Evolutionary conservation across 1,284 basidiomycete species (phyloP), one percentile per base, ranked within the genome.

Genomic region (Cutaneotrichosporon sp.): DNA sequence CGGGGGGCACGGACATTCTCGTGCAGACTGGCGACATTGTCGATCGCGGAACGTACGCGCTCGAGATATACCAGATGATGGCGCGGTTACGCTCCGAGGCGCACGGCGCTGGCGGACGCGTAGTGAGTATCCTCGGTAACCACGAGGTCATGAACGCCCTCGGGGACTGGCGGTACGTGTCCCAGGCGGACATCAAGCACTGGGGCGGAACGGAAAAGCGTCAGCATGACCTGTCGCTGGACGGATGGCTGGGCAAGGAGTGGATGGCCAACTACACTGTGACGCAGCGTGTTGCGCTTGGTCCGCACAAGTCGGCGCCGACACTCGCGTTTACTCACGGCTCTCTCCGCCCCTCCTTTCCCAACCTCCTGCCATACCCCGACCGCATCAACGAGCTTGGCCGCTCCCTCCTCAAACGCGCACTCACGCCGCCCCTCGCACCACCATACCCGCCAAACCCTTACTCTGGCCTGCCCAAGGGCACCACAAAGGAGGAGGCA

Each of bases 1-100:
- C 81, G 9, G 90, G 85, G 1, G 77, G 85, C 20, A 81, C 83
- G 4, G 88, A 90, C 68, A 83, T 85, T 51, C 84, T 92, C 58
- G 90, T 93, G 14, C 90, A 94, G 76, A 94, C 91, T 0, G 91
- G 91, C 4, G 91, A 96, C 72, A 92, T 94, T 42, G 87, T 94
- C 58, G 90, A 93, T 73, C 79, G 87, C 82, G 91, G 91, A 1
- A 84, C 87, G 40, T 88, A 92, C 73, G 92, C 90, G 0, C 86
- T 90, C 45, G 80, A 83, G 49, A 79, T 94, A 20, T 94, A 87
- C 69, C 65, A 77, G 34, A 84, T 86, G 80, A 87, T 96, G 84
- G 88, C 90, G 56, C 76, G 77, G 41, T 79, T 97, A 13, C 82
- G 91, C n/a, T 79, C 77, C 9, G 84, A 94, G 71, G 90, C 91